Evolutionary conservation across 306 rosid species (phyloP).

Genomic region (Quercus ilex): DNA sequence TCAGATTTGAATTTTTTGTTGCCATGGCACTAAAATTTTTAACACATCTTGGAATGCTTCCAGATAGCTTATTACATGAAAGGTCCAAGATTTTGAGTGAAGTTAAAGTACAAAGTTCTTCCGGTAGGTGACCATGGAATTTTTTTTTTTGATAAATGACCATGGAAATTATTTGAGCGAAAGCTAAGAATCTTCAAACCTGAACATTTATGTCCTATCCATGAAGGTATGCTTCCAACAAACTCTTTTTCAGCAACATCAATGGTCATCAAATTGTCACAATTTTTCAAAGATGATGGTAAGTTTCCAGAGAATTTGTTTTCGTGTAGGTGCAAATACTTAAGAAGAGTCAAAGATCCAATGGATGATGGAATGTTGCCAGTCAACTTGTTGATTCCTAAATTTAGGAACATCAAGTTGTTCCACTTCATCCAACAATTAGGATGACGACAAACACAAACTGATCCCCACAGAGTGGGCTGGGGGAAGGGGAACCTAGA

Average conservation of each 20-base stretch:
- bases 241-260: neutral
- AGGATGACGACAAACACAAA: neutral
- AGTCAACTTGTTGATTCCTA: constrained; percentile 16
- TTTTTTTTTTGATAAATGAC: too few species aligned
- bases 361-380: constrained; percentile 29
- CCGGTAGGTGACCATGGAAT: neutral
- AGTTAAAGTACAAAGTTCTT: neutral
- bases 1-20: fast-evolving
- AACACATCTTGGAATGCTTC: constrained; percentile 14
- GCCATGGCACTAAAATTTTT: neutral
- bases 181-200: neutral
- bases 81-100: constrained; percentile 16
- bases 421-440: constrained; percentile 10
- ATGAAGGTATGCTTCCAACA: too few species aligned
- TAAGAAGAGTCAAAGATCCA: constrained; percentile 1
- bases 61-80: neutral
- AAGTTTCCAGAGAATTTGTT: neutral
- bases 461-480: neutral
- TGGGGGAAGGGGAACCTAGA: neutral
- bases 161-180: neutral
- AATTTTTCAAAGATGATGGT: too few species aligned
- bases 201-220: too few species aligned
- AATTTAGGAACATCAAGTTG: fast-evolving
- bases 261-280: fast-evolving
- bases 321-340: constrained; percentile 8